Base-by-base conservation (phyloP, 2,329 filamentous ascomycete genomes). In the Didymosphaeria variabile region DNA sequence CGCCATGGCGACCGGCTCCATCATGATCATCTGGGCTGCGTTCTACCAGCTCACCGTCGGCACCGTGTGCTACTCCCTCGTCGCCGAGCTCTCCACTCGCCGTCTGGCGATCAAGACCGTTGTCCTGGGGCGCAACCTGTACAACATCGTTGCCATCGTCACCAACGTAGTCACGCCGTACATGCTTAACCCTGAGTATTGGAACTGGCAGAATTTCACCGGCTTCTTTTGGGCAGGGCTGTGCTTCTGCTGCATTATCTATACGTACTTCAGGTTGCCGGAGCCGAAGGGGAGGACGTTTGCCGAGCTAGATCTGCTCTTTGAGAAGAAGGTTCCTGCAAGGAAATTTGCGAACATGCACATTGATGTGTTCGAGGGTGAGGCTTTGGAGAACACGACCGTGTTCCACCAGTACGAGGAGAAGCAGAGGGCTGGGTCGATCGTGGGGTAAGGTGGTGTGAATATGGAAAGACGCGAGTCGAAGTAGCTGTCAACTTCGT, bases 91-190 rank as follows among this genome's bases (percentile, higher is more conserved):
- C 23, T 93, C 92, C 0, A 93, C 92, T 0, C 87, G 91, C 15
- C 87, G 93, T 1, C 84, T 97, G 36, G 91, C 94, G 73, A 94
- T 96, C 82, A 97, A 97, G 83, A 97, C 94, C 0, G 91, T 97
- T 23, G 93, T 95, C 0, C 85, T 97, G 2, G 93, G 91, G 1
- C 90, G 93, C 58, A 91, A 92, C 68, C 81, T 93, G 13, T 84
- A 82, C 83, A 94, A 95, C 72, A 82, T 97, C 54, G 91, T 94
- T 46, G 90, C 87, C 65, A 97, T 97, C 67, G 80, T 97, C 70
- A 92, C 89, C 73, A 90, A 88, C 54, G 90, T 97, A 4, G 79
- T 97, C 44, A 96, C 92, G 0, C 93, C 93, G 0, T 97, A 96
- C 80, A 97, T 97, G 93, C 85, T 97, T 45, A 97, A 97, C 80